A percentile compares a stretch with the other conserved stretches of the same genome.
phyloP scores from a whole-genome alignment of 208 protist genomes.

The Leishmania lainsoni region DNA sequence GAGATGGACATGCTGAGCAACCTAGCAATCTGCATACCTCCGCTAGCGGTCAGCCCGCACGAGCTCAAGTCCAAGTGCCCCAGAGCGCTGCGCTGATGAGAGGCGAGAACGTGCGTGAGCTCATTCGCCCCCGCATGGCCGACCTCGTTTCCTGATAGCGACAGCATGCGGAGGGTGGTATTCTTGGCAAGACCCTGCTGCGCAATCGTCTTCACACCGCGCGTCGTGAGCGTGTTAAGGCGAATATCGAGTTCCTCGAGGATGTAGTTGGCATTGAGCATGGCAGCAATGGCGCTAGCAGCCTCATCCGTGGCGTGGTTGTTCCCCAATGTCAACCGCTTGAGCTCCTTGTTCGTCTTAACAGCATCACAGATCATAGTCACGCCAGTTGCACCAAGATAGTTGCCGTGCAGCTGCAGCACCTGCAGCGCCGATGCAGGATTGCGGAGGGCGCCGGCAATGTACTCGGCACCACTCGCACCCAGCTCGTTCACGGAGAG shows the following conservation, averaged over 20 bases:
- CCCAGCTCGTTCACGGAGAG: constrained; percentile 89
- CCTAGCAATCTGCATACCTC: constrained; percentile 72
- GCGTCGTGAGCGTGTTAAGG: constrained; percentile 73
- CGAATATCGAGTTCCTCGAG: constrained; percentile 79
- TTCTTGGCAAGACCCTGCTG: constrained; percentile 75
- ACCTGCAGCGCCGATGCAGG: constrained; percentile 49
- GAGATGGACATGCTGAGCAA: constrained; percentile 68
- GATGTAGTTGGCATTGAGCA: constrained; percentile 75
- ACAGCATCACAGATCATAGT: constrained; percentile 57
- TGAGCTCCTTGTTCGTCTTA: constrained; percentile 60
- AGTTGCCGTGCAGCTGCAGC: constrained; percentile 83
- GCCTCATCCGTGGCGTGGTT: constrained; percentile 84
- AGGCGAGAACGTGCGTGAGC: constrained; percentile 57
- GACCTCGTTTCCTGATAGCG: constrained; percentile 76
- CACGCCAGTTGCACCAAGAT: constrained; percentile 59
- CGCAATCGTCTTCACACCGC: constrained; percentile 49
- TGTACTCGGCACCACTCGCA: constrained; percentile 51
- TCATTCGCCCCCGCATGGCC: constrained; percentile 68
- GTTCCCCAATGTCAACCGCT: constrained; percentile 70
- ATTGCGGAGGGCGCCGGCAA: constrained; percentile 64
- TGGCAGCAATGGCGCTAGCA: constrained; percentile 52
- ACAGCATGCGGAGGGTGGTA: constrained; percentile 50
- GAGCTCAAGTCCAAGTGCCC: constrained; percentile 72
- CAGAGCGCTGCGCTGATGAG: constrained; percentile 55
- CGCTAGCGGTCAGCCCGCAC: constrained; percentile 62